These are phyloP conservation scores for Diplodia intermedia DNA, from an alignment of 2,329 filamentous ascomycete species.

Conservation along the genomic window DNA sequence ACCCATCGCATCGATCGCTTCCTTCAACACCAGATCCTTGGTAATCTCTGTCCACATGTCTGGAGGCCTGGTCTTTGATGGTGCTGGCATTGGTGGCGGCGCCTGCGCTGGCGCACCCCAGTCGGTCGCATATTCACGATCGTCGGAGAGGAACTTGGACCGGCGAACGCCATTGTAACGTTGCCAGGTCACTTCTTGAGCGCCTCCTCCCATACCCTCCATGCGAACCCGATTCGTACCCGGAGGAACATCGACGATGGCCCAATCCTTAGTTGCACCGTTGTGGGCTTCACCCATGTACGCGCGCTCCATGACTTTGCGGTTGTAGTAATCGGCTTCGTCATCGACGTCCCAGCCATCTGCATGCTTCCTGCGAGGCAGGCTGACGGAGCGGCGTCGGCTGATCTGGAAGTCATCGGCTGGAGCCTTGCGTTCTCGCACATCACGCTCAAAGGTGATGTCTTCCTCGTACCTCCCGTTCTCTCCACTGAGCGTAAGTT, in stretches of 20 bases:
- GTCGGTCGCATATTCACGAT: slow-evolving; percentile 57
- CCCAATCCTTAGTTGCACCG: slow-evolving; percentile 78
- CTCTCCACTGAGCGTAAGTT: slow-evolving; percentile 36
- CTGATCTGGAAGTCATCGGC: slow-evolving; percentile 40
- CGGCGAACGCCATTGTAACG: slow-evolving; percentile 79
- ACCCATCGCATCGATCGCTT: slow-evolving; percentile 83
- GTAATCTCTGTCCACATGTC: slow-evolving; percentile 96
- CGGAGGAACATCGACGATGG: slow-evolving; percentile 82
- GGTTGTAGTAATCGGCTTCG: slow-evolving; percentile 68
- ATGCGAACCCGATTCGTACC: slow-evolving; percentile 82
- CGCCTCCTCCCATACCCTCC: slow-evolving; percentile 78
- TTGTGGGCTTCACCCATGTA: slow-evolving; percentile 76
- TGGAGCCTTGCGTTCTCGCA: slow-evolving; percentile 37
- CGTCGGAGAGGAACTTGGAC: slow-evolving; percentile 75
- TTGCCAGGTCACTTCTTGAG: slow-evolving; percentile 78
- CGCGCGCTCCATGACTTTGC: slow-evolving; percentile 72
- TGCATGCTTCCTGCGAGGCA: slow-evolving; percentile 58
- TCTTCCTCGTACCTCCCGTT: slow-evolving; percentile 63
- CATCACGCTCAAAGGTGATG: slow-evolving; percentile 67
- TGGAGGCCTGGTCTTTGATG: slow-evolving; percentile 48
- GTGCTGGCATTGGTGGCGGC: slow-evolving; percentile 23
- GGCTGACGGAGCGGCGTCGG: slow-evolving; percentile 50
- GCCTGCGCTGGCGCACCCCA: slow-evolving; percentile 45
- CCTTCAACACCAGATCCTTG: slow-evolving; percentile 84
- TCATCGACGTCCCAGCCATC: slow-evolving; percentile 57